Conservation (phyloP, 805 yeast species). For the Spencermartinsiella europaea region DNA sequence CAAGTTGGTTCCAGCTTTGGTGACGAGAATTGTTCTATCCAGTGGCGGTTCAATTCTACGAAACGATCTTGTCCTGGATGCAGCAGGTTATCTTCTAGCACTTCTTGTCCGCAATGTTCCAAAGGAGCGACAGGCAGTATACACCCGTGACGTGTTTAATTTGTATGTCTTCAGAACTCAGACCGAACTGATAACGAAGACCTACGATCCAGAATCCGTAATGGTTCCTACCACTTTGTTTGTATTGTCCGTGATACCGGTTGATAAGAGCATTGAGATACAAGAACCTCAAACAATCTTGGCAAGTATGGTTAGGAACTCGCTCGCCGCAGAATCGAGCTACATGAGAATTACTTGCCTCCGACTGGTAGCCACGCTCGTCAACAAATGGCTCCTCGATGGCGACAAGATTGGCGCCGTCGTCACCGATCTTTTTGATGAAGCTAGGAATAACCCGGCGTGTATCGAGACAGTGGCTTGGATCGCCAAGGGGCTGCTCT, state of each 20-base stretch:
- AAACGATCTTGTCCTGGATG: conserved; percentile 6
- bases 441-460: background rate
- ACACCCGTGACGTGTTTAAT: conserved; percentile 3
- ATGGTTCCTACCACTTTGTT: conserved; percentile 10
- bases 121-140: background rate
- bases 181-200: conserved; percentile 1
- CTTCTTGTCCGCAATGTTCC: conserved; percentile 3
- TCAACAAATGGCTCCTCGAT: conserved; percentile 49
- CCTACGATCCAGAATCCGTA: conserved; percentile 4
- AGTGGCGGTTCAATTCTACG: conserved; percentile 6
- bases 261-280: conserved; percentile 4
- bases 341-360: conserved; percentile 49
- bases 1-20: conserved; percentile 19
- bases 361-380: conserved; percentile 48
- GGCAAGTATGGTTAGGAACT: conserved; percentile 13
- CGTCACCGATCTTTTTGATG: conserved; percentile 19
- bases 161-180: conserved; percentile 5
- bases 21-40: conserved; percentile 13
- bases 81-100: conserved; percentile 10
- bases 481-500: conserved; percentile 64
- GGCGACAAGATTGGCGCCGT: background rate
- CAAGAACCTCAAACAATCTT: background rate
- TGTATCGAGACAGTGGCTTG: conserved; percentile 52
- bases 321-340: conserved; percentile 23
- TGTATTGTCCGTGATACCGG: conserved; percentile 16